Evolutionary conservation across 345 rosid genomes (phyloP).

Genomic region (Eutrema heterophyllum): DNA sequence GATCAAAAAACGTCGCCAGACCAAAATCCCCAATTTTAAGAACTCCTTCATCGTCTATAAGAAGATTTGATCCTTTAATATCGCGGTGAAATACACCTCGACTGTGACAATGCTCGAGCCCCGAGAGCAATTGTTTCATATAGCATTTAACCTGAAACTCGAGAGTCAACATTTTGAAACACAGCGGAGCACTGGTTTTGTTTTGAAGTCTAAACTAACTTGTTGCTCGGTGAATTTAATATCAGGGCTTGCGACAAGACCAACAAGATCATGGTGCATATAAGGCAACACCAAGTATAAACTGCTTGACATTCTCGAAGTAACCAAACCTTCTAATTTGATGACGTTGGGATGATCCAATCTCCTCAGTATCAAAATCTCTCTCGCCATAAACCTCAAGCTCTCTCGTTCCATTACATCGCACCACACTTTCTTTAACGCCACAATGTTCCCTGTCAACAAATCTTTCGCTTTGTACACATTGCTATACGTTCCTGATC

Average conservation of each 20-base stretch:
- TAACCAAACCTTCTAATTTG: slow-evolving; percentile 2
- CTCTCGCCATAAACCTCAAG: slow-evolving; percentile 15
- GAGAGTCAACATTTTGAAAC: neutral
- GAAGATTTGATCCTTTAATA: slow-evolving; percentile 17
- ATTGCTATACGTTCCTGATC: slow-evolving; percentile 15
- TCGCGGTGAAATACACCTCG: slow-evolving; percentile 16
- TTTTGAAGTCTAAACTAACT: neutral
- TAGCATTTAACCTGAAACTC: slow-evolving; percentile 11
- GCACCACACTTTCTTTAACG: slow-evolving; percentile 10
- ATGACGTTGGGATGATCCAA: slow-evolving; percentile 10
- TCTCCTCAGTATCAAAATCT: slow-evolving; percentile 7
- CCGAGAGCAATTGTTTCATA: slow-evolving; percentile 13
- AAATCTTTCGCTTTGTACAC: slow-evolving; percentile 37
- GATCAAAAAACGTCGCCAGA: neutral
- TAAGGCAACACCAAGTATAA: slow-evolving; percentile 11
- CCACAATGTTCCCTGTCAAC: slow-evolving; percentile 2
- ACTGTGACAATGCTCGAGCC: slow-evolving; percentile 8
- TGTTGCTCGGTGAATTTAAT: slow-evolving; percentile 8
- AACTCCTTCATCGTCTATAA: slow-evolving; percentile 11
- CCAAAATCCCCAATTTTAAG: slow-evolving; percentile 3
- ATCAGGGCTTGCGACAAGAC: slow-evolving; percentile 10
- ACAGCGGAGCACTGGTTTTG: neutral
- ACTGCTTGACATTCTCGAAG: slow-evolving; percentile 12
- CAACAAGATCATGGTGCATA: slow-evolving; percentile 8
- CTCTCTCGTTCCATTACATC: slow-evolving; percentile 3